Conservation (phyloP, 2,329 filamentous ascomycete genomes). For the Sordariomycetes sp. region DNA sequence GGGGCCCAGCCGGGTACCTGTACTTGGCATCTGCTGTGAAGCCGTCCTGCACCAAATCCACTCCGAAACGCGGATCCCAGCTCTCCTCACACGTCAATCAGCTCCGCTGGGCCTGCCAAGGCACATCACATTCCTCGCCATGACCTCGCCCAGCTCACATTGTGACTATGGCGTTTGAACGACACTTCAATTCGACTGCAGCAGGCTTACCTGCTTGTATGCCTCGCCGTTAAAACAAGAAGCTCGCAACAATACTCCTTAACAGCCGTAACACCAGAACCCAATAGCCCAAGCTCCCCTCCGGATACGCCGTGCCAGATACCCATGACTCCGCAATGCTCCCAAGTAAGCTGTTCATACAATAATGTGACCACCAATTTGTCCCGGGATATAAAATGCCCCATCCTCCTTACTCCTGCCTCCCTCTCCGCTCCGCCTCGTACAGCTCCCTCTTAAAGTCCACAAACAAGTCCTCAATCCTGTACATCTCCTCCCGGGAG, state of each 20-base stretch:
- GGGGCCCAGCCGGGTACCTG: neutral
- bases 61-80: neutral
- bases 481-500: slow-evolving; percentile 53
- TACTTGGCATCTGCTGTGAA: neutral
- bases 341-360: neutral
- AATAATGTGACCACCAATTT: neutral
- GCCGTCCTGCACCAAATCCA: neutral
- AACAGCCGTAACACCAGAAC: neutral
- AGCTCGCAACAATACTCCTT: neutral
- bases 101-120: neutral
- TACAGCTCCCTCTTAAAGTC: slow-evolving; percentile 67
- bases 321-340: neutral
- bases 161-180: neutral
- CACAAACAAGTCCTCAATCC: slow-evolving; percentile 70
- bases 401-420: slow-evolving; percentile 10
- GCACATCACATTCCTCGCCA: neutral
- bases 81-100: neutral
- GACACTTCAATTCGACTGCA: neutral
- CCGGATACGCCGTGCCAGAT: neutral
- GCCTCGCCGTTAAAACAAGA: neutral
- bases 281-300: neutral
- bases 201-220: neutral
- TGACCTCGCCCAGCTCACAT: neutral
- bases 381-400: neutral
- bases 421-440: slow-evolving; percentile 53